Evolutionary conservation across 2,329 filamentous ascomycete genomes (phyloP).

Genomic region (Helminthosporium solani): DNA sequence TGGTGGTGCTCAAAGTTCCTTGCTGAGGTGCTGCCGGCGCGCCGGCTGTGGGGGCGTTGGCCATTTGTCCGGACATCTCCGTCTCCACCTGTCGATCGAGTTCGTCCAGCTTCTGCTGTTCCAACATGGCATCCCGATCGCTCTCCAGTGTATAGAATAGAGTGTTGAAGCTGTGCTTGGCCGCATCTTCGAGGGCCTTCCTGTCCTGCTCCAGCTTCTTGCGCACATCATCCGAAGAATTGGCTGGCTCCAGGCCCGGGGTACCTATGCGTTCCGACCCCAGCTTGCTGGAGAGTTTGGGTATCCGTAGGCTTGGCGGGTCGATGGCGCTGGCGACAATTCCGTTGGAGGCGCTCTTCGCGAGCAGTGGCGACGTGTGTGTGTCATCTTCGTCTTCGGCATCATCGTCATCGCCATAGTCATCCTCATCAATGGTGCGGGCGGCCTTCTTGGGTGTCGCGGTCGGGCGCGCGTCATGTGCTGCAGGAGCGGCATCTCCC

Average conservation of each 20-base stretch:
- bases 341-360: conserved; percentile 55
- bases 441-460: conserved; percentile 69
- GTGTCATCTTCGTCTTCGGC: conserved; percentile 51
- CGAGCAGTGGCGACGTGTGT: conserved; percentile 51
- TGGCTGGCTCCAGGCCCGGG: conserved; percentile 58
- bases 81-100: conserved; percentile 94
- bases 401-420: conserved; percentile 78
- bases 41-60: conserved; percentile 51
- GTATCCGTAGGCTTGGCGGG: conserved; percentile 68
- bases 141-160: conserved; percentile 95
- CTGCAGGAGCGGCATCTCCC: conserved; percentile 32
- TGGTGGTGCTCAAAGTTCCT: conserved; percentile 87
- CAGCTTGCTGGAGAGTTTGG: conserved; percentile 65
- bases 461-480: conserved; percentile 49
- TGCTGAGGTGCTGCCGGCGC: conserved; percentile 63
- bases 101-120: conserved; percentile 95
- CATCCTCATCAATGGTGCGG: conserved; percentile 77
- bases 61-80: conserved; percentile 73
- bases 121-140: conserved; percentile 92
- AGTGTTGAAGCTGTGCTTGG: conserved; percentile 86
- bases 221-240: conserved; percentile 81
- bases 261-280: conserved; percentile 59
- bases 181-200: conserved; percentile 84
- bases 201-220: conserved; percentile 92
- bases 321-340: conserved; percentile 58